Conservation (phyloP, 1,284 basidiomycete species). For the Limonomyces culmigenus region DNA sequence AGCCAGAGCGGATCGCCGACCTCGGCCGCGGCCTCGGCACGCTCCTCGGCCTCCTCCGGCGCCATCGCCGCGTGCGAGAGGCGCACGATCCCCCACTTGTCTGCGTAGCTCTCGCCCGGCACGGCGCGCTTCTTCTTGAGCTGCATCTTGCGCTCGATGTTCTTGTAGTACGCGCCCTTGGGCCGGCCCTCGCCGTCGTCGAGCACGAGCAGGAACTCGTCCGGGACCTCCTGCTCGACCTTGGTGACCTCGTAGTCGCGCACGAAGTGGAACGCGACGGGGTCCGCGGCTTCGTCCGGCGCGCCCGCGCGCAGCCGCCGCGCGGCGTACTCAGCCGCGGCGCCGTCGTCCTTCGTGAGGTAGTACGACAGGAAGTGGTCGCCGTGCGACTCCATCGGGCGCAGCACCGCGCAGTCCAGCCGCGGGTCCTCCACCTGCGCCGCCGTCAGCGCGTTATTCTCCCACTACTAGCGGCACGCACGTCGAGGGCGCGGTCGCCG, state of each 20-base stretch:
- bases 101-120: conserved; percentile 46
- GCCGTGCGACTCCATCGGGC: conserved; percentile 74
- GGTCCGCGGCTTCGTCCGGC: conserved; percentile 21
- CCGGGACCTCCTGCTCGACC: conserved; percentile 67
- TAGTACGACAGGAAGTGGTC: conserved; percentile 86
- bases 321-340: conserved; percentile 41
- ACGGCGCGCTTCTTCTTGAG: conserved; percentile 60
- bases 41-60: conserved; percentile 32
- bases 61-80: conserved; percentile 37
- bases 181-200: conserved; percentile 37
- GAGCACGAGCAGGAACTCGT: conserved; percentile 69
- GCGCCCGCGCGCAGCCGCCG: conserved; percentile 13
- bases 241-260: conserved; percentile 76
- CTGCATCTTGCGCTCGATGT: conserved; percentile 71
- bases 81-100: conserved; percentile 66
- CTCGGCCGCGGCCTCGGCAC: conserved; percentile 32
- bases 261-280: conserved; percentile 53
- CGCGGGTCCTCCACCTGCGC: conserved; percentile 54
- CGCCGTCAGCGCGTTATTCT: neutral
- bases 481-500: conserved; percentile 53
- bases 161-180: conserved; percentile 75
- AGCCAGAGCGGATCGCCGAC: conserved; percentile 35
- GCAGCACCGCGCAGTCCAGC: conserved; percentile 69
- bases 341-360: conserved; percentile 64
- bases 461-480: conserved; percentile 14